phyloP scores from a whole-genome alignment of 164 flowering plant species.

The Magnolia kwangsiensis region DNA sequence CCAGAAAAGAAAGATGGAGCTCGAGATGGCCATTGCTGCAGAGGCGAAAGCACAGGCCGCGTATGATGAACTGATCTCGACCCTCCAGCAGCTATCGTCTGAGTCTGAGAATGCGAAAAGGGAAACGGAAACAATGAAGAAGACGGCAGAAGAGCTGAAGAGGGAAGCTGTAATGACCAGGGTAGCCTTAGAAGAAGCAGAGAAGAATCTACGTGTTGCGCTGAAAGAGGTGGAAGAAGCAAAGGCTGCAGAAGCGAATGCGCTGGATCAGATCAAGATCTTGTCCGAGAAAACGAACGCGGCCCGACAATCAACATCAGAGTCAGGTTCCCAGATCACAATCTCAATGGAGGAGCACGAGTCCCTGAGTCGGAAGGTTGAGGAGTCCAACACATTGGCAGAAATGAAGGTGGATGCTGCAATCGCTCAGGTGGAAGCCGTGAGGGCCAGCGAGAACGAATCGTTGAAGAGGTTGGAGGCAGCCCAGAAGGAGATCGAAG shows the following conservation, averaged over 20 bases:
- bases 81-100: constrained; percentile 50
- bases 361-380: constrained; percentile 66
- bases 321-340: constrained; percentile 63
- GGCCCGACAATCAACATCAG: constrained; percentile 68
- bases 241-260: constrained; percentile 62
- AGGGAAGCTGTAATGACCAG: constrained; percentile 52
- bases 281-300: constrained; percentile 67
- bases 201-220: constrained; percentile 51
- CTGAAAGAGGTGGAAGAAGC: constrained; percentile 76
- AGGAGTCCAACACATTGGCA: constrained; percentile 65
- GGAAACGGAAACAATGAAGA: constrained; percentile 65
- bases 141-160: constrained; percentile 56
- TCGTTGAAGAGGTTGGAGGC: constrained; percentile 63
- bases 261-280: constrained; percentile 56
- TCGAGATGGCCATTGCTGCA: constrained; percentile 55
- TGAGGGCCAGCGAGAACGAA: constrained; percentile 85
- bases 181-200: constrained; percentile 54
- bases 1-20: constrained; percentile 61
- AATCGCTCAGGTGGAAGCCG: constrained; percentile 83
- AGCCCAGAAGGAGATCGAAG: constrained; percentile 68
- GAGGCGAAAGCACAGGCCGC: constrained; percentile 58
- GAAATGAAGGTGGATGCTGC: constrained; percentile 95
- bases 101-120: constrained; percentile 56
- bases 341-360: constrained; percentile 77
- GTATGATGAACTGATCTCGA: constrained; percentile 57